phyloP scores from a whole-genome alignment of 2,329 filamentous ascomycete species.

The Sphaerulina populicola region DNA sequence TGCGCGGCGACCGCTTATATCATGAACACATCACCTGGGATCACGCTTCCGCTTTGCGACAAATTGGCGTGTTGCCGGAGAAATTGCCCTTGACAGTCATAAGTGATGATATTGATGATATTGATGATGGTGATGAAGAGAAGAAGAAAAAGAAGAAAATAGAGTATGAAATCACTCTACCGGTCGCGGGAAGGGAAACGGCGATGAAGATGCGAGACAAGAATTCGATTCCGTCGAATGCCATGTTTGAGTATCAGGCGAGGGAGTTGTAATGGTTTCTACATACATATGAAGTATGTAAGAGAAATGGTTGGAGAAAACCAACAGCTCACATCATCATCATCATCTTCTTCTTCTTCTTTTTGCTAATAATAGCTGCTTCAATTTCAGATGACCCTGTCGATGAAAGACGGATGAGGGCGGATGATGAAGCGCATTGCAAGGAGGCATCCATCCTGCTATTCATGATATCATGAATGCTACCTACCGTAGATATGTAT shows the following conservation, averaged over 20 bases:
- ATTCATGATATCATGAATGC: too few species aligned
- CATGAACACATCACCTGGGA: slow-evolving; percentile 68
- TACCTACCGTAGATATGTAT: too few species aligned
- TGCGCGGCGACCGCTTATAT: slow-evolving; percentile 59
- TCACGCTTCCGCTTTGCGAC: slow-evolving; percentile 53
- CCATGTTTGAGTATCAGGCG: slow-evolving; percentile 41
- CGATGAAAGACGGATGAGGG: too few species aligned
- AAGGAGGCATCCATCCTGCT: too few species aligned
- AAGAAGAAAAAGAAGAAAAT: slow-evolving; percentile 30
- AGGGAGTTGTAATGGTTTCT: too few species aligned
- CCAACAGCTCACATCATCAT: too few species aligned
- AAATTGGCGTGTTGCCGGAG: slow-evolving; percentile 56
- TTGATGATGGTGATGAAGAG: slow-evolving; percentile 7
- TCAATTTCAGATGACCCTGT: too few species aligned
- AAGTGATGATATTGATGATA: slow-evolving; percentile 21
- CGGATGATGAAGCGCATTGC: too few species aligned
- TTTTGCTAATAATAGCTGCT: too few species aligned
- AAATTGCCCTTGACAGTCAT: slow-evolving; percentile 54
- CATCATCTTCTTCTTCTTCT: too few species aligned
- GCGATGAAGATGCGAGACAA: slow-evolving; percentile 46
- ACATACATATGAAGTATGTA: too few species aligned
- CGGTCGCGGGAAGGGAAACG: slow-evolving; percentile 51
- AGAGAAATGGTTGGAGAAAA: neutral
- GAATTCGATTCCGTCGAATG: slow-evolving; percentile 46
- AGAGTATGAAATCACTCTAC: slow-evolving; percentile 52